A percentile compares a stretch with the other conserved stretches of the same genome.
Conservation (phyloP, 1,284 basidiomycete genomes). For the Irpex rosettiformis region DNA sequence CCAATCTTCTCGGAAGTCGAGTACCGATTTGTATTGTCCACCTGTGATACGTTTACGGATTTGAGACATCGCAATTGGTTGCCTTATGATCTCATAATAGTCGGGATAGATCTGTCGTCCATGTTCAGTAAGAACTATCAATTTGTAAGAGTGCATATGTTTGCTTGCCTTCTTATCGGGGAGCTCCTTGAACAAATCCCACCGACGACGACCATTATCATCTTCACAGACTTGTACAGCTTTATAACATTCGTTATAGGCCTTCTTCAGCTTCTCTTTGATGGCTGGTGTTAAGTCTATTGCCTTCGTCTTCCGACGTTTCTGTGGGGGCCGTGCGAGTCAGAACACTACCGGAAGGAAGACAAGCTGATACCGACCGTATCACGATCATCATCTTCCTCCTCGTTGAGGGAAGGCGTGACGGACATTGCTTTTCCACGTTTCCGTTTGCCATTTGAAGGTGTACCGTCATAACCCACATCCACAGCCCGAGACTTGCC, state of each 20-base stretch:
- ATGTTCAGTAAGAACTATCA: not conserved
- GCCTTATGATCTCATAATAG: conserved; percentile 66
- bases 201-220: conserved; percentile 71
- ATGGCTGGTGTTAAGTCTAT: conserved; percentile 51
- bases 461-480: conserved; percentile 46
- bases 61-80: conserved; percentile 85
- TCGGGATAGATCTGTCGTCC: conserved; percentile 79
- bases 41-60: conserved; percentile 82
- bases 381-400: conserved; percentile 67
- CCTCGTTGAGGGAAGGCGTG: conserved; percentile 70
- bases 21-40: conserved; percentile 74
- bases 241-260: conserved; percentile 78
- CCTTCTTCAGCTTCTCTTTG: conserved; percentile 80
- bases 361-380: conserved; percentile 39
- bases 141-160: conserved; percentile 1
- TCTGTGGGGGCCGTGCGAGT: conserved; percentile 38
- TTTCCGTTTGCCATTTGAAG: conserved; percentile 62
- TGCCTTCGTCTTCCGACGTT: conserved; percentile 71
- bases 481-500: conserved; percentile 54
- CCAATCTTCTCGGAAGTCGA: conserved; percentile 79
- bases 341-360: not conserved
- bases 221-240: conserved; percentile 78
- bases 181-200: conserved; percentile 79
- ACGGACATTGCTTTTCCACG: conserved; percentile 72
- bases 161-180: conserved; percentile 67